A percentile compares a stretch with the other conserved stretches of the same genome.
phyloP scores from a whole-genome alignment of 192 early-diverging fungal genomes.

The Mortierella antarctica region DNA sequence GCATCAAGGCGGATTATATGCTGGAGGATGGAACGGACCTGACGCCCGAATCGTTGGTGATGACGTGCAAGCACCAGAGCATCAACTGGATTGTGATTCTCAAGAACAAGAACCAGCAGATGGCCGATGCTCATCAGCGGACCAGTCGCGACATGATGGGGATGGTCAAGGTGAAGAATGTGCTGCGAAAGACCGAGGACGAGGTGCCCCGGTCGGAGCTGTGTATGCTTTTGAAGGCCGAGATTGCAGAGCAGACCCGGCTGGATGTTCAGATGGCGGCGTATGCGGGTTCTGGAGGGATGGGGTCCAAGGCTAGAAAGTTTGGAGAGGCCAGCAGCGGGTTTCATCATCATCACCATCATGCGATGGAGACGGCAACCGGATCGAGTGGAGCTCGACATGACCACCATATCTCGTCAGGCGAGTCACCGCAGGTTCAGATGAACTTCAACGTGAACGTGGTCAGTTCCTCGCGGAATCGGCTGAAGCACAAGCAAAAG shows the following conservation, averaged over 20 bases:
- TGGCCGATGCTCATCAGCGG: constrained; percentile 16
- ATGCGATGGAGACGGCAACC: constrained; percentile 15
- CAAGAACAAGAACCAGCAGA: constrained; percentile 63
- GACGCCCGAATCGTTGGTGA: constrained; percentile 72
- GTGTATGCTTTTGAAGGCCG: constrained; percentile 67
- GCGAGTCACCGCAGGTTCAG: constrained; percentile 44
- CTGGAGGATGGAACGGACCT: constrained; percentile 78
- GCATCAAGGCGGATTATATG: constrained; percentile 84
- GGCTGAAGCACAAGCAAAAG: constrained; percentile 69
- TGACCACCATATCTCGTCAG: constrained; percentile 50
- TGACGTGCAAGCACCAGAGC: constrained; percentile 70
- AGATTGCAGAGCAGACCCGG: constrained; percentile 73
- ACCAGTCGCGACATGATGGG: constrained; percentile 39
- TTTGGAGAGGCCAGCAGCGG: constrained; percentile 11
- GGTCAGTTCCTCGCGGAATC: constrained; percentile 56
- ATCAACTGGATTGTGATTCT: constrained; percentile 87
- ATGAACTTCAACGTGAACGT: constrained; percentile 59
- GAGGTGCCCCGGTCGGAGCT: constrained; percentile 71
- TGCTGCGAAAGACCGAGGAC: constrained; percentile 74
- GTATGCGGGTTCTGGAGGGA: constrained; percentile 37
- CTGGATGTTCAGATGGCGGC: constrained; percentile 66
- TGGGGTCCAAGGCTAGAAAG: constrained; percentile 16
- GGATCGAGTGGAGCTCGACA: constrained; percentile 42
- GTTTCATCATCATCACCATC: constrained; percentile 19
- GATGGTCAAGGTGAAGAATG: constrained; percentile 80